These are phyloP conservation scores for Monosporozyma servazzii DNA, from an alignment of 805 yeast genomes.

Conservation along the genomic window DNA sequence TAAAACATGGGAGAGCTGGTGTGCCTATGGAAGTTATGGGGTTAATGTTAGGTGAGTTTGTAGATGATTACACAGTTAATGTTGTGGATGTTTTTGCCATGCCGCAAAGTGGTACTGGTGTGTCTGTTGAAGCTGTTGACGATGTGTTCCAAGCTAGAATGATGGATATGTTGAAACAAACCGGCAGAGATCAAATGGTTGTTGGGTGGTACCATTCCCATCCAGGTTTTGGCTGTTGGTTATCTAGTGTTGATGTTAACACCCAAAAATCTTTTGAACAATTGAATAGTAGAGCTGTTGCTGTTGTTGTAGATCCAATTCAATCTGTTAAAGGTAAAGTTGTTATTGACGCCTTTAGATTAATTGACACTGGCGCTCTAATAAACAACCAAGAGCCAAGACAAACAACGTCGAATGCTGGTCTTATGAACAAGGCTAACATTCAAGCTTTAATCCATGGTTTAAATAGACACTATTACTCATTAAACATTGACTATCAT, in stretches of 20 bases:
- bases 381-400: slow-evolving; percentile 98
- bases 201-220: slow-evolving; percentile 99
- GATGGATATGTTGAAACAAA: slow-evolving; percentile 99
- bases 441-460: slow-evolving; percentile 97
- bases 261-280: slow-evolving; percentile 98
- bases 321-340: slow-evolving; percentile 98
- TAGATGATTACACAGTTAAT: slow-evolving; percentile 93
- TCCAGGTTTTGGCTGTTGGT: slow-evolving; percentile 99
- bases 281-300: slow-evolving; percentile 90
- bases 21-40: slow-evolving; percentile 93
- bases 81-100: slow-evolving; percentile 98
- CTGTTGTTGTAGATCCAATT: slow-evolving; percentile 97
- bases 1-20: slow-evolving; percentile 93
- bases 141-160: slow-evolving; percentile 97
- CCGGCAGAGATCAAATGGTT: slow-evolving; percentile 98
- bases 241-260: slow-evolving; percentile 92
- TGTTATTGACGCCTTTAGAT: slow-evolving; percentile 95
- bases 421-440: slow-evolving; percentile 89
- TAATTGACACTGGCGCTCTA: slow-evolving; percentile 76
- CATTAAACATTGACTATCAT: slow-evolving; percentile 87
- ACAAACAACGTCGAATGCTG: slow-evolving; percentile 92
- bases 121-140: slow-evolving; percentile 97
- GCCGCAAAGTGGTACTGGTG: slow-evolving; percentile 99
- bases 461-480: slow-evolving; percentile 90
- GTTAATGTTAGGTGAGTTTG: slow-evolving; percentile 94